Base-by-base conservation (phyloP, 192 early-diverging fungal genomes). In the Glomus cerebriforme region DNA sequence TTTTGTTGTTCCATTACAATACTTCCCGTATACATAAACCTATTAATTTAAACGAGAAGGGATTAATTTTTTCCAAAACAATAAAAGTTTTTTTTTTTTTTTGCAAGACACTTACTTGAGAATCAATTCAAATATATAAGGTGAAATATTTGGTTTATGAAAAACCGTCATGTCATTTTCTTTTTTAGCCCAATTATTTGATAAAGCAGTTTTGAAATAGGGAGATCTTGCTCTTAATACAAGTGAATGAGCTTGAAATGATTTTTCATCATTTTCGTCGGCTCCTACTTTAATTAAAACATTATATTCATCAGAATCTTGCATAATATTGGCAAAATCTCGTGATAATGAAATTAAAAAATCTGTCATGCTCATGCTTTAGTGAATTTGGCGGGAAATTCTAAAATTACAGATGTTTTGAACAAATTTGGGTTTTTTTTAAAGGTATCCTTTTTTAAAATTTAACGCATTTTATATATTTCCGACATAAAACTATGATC, bases 231-330 rank as follows among this genome's bases (percentile, higher is more conserved):
- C 74, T 15, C 59, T 39, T 49, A 76, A 76, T 37, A 76, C 60
- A 27, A 76, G 19, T 27, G 74, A 76, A 63, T 76, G 74, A 63
- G 74, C 74, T 17, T 43, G 29, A 62, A 76, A 76, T 63, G 74
- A 26, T 76, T 76, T 22, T 13, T 39, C 37, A 68, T 68, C 5
- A 24, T 45, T 47, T 15, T 59, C 31, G 13, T 76, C 74, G 2
- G 60, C 31, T 22, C 74, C 74, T 6, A 39, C 74, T 19, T 76
- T 39, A 7, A 76, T 45, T 15, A 76, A 19, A 35, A 76, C 60
- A 76, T 76, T 76, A 35, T 64, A 63, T 29, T 76, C 74, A 39
- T 76, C 74, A 1, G 31, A 29, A 63, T 63, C 59, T 24, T 63
- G 35, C 13, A 76, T 34, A 37, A 63, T 12, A 24, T 76, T n/a